Evolutionary conservation across 192 early-diverging fungal species (phyloP), one percentile per base, ranked within the genome.

Genomic region (Linnemannia hyalina): DNA sequence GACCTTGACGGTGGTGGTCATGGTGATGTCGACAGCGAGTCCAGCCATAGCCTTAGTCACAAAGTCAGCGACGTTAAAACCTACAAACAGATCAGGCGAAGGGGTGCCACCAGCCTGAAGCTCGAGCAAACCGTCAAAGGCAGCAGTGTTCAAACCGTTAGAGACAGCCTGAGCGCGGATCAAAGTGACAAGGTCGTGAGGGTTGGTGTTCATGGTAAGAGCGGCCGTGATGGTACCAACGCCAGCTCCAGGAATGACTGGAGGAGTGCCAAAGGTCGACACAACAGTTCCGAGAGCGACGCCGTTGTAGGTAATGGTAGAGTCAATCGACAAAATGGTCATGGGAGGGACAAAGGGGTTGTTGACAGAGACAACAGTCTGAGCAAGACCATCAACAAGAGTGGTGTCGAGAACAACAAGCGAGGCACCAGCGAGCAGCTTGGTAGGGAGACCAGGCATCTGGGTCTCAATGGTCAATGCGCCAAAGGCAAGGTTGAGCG

Each of bases 301-400:
- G 38, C 88, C 90, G 15, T 86, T 42, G 76, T 78, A 88, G 18
- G 80, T 86, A 42, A 88, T 88, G 20, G 71, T 63, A 9, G 88
- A 85, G 9, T 86, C 38, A 38, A 93, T 82, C 40, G 81, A 85
- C 32, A 84, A 46, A 54, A 92, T 91, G 20, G 76, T 73, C 46
- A 92, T 73, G 35, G 82, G 75, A 65, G 90, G 88, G 36, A 75
- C 73, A 74, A 92, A 91, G 29, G 90, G 90, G 76, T 92, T 90
- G 32, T 87, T 80, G 63, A 92, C 81, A n/a, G 82, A 75, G 44
- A 92, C 89, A 29, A 81, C 68, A 49, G 89, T 86, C 65, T 70
- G 49, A n/a, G 91, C 90, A 26, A 88, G n/a, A 29, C 83, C 82
- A 26, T 83, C 87, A 5, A 47, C 46, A 23, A 84, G 68, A 15